phyloP scores from a whole-genome alignment of 163 green algal species.

The Scenedesmus sp. region DNA sequence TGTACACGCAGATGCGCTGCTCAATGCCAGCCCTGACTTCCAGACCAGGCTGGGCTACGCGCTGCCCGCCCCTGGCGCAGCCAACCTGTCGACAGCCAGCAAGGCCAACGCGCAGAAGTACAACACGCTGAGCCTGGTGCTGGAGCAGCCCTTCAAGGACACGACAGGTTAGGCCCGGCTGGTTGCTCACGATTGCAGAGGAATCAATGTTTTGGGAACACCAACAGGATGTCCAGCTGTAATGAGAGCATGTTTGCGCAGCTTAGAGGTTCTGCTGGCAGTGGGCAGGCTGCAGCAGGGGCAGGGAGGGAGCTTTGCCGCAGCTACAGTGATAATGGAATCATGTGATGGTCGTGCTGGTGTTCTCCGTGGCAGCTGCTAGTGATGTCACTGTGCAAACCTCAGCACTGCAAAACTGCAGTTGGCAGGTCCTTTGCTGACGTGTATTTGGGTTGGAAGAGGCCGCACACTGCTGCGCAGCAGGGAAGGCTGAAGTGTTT shows the following conservation, averaged over 20 bases:
- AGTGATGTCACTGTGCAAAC: no score
- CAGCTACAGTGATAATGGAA: no score
- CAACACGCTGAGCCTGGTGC: constrained; percentile 74
- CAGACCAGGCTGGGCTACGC: constrained; percentile 59
- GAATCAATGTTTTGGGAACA: background rate
- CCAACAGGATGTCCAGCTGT: no score
- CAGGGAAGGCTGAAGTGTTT: background rate
- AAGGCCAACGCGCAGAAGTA: constrained; percentile 71
- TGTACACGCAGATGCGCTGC: constrained; percentile 26
- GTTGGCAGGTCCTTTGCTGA: background rate
- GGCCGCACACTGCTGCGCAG: background rate
- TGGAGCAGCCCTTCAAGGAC: constrained; percentile 93
- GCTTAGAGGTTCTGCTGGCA: no score
- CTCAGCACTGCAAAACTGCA: background rate
- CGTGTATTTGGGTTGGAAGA: background rate
- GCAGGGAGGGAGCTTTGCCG: no score
- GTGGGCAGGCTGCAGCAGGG: no score
- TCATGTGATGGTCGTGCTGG: no score
- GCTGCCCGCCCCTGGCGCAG: constrained; percentile 10
- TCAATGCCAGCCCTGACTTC: constrained; percentile 75
- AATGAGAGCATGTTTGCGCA: no score
- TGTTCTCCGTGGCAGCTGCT: no score
- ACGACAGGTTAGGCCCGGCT: constrained; percentile 40
- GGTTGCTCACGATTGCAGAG: background rate
- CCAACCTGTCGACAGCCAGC: constrained; percentile 49